A percentile compares a stretch with the other conserved stretches of the same genome.
Evolutionary conservation across 2,329 filamentous ascomycete species (phyloP).

Genomic region (Epichloe uncinata): DNA sequence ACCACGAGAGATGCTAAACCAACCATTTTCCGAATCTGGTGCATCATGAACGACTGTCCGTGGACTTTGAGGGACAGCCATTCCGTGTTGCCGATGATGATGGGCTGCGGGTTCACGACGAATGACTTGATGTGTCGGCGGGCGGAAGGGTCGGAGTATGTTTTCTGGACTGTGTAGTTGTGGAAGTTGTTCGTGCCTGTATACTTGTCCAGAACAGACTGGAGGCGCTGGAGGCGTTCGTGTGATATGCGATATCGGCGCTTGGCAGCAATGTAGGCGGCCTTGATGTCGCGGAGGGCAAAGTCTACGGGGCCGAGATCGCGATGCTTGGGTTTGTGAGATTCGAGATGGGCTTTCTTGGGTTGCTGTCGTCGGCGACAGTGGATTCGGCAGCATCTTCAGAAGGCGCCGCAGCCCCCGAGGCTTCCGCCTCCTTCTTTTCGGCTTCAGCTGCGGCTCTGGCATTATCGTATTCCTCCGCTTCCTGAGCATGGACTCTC

Average conservation of each 20-base stretch:
- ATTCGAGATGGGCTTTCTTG: slow-evolving; percentile 14
- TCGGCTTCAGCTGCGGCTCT: slow-evolving; percentile 4
- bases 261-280: slow-evolving; percentile 71
- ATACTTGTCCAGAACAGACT: slow-evolving; percentile 61
- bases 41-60: slow-evolving; percentile 99
- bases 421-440: slow-evolving; percentile 10
- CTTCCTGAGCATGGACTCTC: slow-evolving; percentile 36
- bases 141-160: slow-evolving; percentile 64
- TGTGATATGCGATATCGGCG: slow-evolving; percentile 69
- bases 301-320: slow-evolving; percentile 41
- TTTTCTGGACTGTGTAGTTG: slow-evolving; percentile 94
- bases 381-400: slow-evolving; percentile 1
- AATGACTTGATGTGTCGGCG: slow-evolving; percentile 92
- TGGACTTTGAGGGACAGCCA: slow-evolving; percentile 95
- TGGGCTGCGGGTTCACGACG: slow-evolving; percentile 57
- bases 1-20: slow-evolving; percentile 78
- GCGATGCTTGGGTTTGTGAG: slow-evolving; percentile 26
- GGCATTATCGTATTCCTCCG: slow-evolving; percentile 11
- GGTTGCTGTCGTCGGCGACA: slow-evolving; percentile 3
- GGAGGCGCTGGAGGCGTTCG: slow-evolving; percentile 58
- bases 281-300: slow-evolving; percentile 62
- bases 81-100: slow-evolving; percentile 82
- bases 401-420: slow-evolving; percentile 11
- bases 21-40: slow-evolving; percentile 99
- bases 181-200: slow-evolving; percentile 83